Conservation (phyloP, 805 yeast species). For the Wickerhamiella brachini region DNA sequence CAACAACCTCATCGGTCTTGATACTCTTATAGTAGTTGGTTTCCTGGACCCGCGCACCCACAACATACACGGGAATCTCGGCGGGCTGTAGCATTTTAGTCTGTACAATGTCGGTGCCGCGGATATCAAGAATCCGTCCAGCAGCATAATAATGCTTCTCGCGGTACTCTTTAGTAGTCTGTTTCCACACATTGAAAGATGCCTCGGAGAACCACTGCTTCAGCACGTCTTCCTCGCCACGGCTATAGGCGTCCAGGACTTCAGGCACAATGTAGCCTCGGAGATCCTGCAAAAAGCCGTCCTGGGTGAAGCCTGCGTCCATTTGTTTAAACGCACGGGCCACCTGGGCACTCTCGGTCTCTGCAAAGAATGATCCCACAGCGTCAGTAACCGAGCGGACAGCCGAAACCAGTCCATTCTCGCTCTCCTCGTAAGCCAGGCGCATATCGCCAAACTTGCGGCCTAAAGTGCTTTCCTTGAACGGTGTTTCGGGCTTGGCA, state of each 20-base stretch:
- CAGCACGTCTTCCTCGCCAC: constrained; percentile 72
- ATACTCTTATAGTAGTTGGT: constrained; percentile 76
- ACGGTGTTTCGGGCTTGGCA: constrained; percentile 57
- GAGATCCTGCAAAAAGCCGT: constrained; percentile 64
- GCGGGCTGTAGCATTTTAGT: constrained; percentile 82
- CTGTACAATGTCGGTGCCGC: constrained; percentile 86
- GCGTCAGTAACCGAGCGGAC: constrained; percentile 70
- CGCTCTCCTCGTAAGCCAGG: constrained; percentile 69
- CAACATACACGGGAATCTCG: constrained; percentile 82
- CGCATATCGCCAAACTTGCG: constrained; percentile 45
- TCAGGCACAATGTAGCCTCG: constrained; percentile 93
- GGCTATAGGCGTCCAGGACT: constrained; percentile 84
- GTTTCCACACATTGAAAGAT: constrained; percentile 86
- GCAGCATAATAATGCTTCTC: constrained; percentile 88
- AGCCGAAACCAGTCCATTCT: constrained; percentile 73
- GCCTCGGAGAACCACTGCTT: constrained; percentile 94
- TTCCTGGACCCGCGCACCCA: constrained; percentile 94
- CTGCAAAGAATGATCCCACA: constrained; percentile 80
- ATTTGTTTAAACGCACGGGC: constrained; percentile 68
- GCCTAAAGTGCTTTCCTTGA: constrained; percentile 58
- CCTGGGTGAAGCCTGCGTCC: constrained; percentile 79
- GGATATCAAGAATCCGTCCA: constrained; percentile 79
- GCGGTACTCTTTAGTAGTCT: constrained; percentile 80
- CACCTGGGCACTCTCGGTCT: constrained; percentile 93
- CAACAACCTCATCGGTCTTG: constrained; percentile 88